Evolutionary conservation across 2,329 filamentous ascomycete genomes (phyloP), one percentile per base, ranked within the genome.

Genomic region (Colletotrichum brevisporum): DNA sequence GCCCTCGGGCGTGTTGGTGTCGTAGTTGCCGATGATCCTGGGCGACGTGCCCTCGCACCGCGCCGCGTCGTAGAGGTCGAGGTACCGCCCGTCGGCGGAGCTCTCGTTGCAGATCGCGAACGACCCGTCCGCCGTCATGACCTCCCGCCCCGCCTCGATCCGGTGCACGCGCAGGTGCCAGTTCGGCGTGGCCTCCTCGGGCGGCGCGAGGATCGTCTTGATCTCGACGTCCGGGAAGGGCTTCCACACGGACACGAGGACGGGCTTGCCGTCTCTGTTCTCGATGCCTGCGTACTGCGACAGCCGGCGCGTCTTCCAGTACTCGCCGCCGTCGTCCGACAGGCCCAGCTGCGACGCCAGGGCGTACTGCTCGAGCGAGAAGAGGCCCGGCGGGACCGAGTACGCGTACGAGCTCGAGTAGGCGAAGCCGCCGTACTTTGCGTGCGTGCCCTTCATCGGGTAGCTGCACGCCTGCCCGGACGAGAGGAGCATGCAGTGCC

Each of bases 381-480:
- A 93, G 18, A 90, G 86, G 0, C 93, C 92, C 0, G 92, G 92
- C 0, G 92, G 92, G 0, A 94, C 92, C 0, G 90, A 93, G 80
- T 94, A 95, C 21, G 86, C 92, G 77, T 93, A 95, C 0, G 91
- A 88, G 60, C 91, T 90, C 75, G 89, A 92, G 80, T 95, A 95
- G 6, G 92, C 92, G 76, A 95, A 94, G 69, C 89, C 88, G 54
- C 92, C 92, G 78, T 95, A 95, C 76, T 95, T 95, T 70, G 92
- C 91, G 77, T 95, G 92, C 0, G 92, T 93, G 62, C 91, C 92
- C 79, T 93, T 93, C 84, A 95, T 91, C 0, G 92, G 91, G 76
- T 95, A 95, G 78, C 92, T 91, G 79, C 92, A 95, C n/a, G 90
- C 91, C 77, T 95, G 92, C 1, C 93, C 92, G 0, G 90, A 92